Percentiles rank a stretch among this genome's conserved stretches.
Evolutionary conservation across 768 basidiomycete genomes (phyloP).

Genomic region (Collybiopsis luxurians): DNA sequence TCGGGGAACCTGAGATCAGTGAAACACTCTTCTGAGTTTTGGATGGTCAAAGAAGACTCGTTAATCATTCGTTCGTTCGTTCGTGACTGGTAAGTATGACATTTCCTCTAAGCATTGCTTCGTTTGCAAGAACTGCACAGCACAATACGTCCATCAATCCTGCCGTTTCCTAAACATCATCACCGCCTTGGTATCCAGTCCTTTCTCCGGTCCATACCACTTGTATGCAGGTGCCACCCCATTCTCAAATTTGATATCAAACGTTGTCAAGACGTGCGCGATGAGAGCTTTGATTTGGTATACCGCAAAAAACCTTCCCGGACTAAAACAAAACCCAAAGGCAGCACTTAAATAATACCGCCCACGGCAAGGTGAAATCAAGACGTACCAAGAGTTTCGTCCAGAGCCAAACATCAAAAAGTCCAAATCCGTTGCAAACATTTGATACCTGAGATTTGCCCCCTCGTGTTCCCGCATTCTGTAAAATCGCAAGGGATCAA

Average conservation of each 20-base stretch:
- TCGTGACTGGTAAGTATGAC: too few relatives aligned
- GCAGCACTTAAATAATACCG: background rate
- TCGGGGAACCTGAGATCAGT: too few relatives aligned
- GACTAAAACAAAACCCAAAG: slow-evolving; percentile 19
- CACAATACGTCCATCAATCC: too few relatives aligned
- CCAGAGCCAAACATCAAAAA: slow-evolving; percentile 38
- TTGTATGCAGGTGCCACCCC: slow-evolving; percentile 9
- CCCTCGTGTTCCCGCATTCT: slow-evolving; percentile 32
- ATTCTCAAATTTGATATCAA: slow-evolving; percentile 36
- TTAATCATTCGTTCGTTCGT: too few relatives aligned
- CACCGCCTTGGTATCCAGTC: slow-evolving; percentile 15
- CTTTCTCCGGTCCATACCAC: slow-evolving; percentile 10
- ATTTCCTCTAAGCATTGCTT: too few relatives aligned
- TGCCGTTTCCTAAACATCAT: slow-evolving; percentile 11
- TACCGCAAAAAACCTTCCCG: slow-evolving; percentile 46
- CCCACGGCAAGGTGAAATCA: too few relatives aligned
- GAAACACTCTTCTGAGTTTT: too few relatives aligned
- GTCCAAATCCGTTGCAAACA: slow-evolving; percentile 25
- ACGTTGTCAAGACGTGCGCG: slow-evolving; percentile 35
- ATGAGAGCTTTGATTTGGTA: slow-evolving; percentile 41
- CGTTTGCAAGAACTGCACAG: too few relatives aligned
- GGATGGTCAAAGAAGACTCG: too few relatives aligned
- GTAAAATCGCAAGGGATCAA: slow-evolving; percentile 48
- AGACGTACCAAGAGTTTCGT: slow-evolving; percentile 23
- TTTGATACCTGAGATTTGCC: slow-evolving; percentile 31